Evolutionary conservation across 2,329 filamentous ascomycete genomes (phyloP).

Genomic region (Arthrobotrys musiformis): DNA sequence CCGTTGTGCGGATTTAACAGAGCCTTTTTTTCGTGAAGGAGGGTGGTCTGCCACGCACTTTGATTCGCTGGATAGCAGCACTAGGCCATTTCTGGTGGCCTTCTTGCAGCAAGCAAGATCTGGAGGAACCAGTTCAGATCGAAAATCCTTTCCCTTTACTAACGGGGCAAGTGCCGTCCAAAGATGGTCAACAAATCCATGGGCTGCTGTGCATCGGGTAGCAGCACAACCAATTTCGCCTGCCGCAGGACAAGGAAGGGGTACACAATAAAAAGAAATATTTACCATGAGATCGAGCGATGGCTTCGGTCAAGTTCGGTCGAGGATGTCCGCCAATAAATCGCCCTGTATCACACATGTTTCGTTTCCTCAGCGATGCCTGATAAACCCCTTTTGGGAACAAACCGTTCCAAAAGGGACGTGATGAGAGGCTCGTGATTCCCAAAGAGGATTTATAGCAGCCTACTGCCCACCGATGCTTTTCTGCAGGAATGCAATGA

Average conservation of each 20-base stretch:
- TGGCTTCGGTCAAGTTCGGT: constrained; percentile 43
- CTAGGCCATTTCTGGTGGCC: not conserved
- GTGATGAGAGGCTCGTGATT: constrained; percentile 4
- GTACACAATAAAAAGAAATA: constrained; percentile 24
- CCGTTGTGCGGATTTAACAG: constrained; percentile 53
- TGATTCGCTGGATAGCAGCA: constrained; percentile 34
- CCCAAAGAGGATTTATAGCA: constrained; percentile 45
- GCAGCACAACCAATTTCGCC: constrained; percentile 40
- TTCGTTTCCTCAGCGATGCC: constrained; percentile 29
- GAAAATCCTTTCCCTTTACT: constrained; percentile 43
- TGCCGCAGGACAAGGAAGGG: constrained; percentile 42
- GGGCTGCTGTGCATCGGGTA: constrained; percentile 32
- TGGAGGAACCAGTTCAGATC: constrained; percentile 40
- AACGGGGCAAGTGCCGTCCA: constrained; percentile 29
- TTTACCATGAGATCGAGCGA: constrained; percentile 40
- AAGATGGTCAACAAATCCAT: constrained; percentile 28
- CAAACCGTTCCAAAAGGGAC: constrained; percentile 11
- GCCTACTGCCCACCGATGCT: not conserved
- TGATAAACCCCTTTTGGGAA: constrained; percentile 23
- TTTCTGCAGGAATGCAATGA: constrained; percentile 26
- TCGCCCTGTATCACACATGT: constrained; percentile 20
- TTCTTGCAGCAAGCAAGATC: constrained; percentile 46
- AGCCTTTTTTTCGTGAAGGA: not conserved
- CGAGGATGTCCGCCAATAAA: constrained; percentile 31
- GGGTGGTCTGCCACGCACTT: constrained; percentile 12